These are phyloP conservation scores for Fusarium sp. DNA, from an alignment of 2,329 filamentous ascomycete genomes.

Conservation along the genomic window DNA sequence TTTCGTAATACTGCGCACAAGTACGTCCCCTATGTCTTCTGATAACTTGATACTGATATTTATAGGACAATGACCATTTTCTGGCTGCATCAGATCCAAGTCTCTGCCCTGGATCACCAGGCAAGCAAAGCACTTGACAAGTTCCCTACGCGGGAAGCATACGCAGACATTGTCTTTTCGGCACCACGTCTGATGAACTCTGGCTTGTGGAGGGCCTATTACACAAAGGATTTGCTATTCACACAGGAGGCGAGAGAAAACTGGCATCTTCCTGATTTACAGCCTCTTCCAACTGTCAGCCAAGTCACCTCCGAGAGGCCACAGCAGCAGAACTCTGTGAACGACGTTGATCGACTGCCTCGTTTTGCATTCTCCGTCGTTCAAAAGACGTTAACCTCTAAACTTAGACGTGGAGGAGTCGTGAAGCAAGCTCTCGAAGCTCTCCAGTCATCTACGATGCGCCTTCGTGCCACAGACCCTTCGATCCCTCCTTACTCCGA, in stretches of 20 bases:
- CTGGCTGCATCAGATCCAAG: constrained; percentile 51
- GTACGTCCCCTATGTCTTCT: constrained; percentile 19
- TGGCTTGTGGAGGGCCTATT: constrained; percentile 48
- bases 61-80: constrained; percentile 50
- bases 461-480: constrained; percentile 24
- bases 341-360: constrained; percentile 38
- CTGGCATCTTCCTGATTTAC: constrained; percentile 49
- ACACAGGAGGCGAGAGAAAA: constrained; percentile 42
- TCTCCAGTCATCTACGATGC: constrained; percentile 43
- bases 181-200: constrained; percentile 47
- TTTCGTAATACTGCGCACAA: constrained; percentile 52
- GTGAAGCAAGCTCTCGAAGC: constrained; percentile 44
- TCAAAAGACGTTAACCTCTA: constrained; percentile 37
- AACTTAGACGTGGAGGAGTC: constrained; percentile 39
- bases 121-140: constrained; percentile 5
- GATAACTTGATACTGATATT: no score
- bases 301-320: background rate
- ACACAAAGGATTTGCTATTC: constrained; percentile 50
- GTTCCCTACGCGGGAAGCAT: constrained; percentile 35
- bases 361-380: constrained; percentile 49
- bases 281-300: constrained; percentile 42
- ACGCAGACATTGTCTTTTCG: constrained; percentile 41
- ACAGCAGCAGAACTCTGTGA: fast-evolving
- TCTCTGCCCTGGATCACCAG: constrained; percentile 45
- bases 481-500: constrained; percentile 46